Evolutionary conservation across 1,284 basidiomycete species (phyloP).

Genomic region (Waitea zeae): DNA sequence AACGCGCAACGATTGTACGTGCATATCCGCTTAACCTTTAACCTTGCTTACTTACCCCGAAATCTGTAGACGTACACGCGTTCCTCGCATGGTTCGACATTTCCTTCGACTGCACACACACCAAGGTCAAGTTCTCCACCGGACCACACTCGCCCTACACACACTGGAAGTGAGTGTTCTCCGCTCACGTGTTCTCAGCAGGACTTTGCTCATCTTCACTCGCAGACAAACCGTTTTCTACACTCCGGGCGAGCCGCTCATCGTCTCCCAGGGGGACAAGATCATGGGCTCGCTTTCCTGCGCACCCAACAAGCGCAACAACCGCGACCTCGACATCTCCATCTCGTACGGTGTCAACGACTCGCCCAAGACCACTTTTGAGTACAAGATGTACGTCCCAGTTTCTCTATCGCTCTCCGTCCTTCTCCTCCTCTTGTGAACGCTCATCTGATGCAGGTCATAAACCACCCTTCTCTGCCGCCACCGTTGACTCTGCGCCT

Average conservation of each 20-base stretch:
- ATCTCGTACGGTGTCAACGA: slow-evolving; percentile 46
- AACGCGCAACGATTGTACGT: slow-evolving; percentile 85
- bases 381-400: slow-evolving; percentile 70
- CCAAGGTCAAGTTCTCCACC: slow-evolving; percentile 88
- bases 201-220: slow-evolving; percentile 2
- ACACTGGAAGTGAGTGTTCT: slow-evolving; percentile 77
- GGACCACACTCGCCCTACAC: slow-evolving; percentile 95
- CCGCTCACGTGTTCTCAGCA: background rate
- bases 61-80: slow-evolving; percentile 76
- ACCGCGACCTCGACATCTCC: slow-evolving; percentile 82
- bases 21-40: slow-evolving; percentile 2
- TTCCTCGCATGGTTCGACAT: slow-evolving; percentile 99
- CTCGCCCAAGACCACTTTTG: slow-evolving; percentile 21
- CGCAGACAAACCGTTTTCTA: slow-evolving; percentile 90
- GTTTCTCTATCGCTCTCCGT: slow-evolving; percentile 6
- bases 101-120: slow-evolving; percentile 91
- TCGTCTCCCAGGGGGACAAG: slow-evolving; percentile 46
- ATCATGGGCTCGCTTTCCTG: slow-evolving; percentile 62
- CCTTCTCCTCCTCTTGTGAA: too few relatives aligned
- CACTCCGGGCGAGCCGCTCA: slow-evolving; percentile 56
- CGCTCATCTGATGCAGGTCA: too few relatives aligned
- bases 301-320: slow-evolving; percentile 79
- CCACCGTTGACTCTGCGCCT: too few relatives aligned
- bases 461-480: too few relatives aligned
- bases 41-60: slow-evolving; percentile 3